Evolutionary conservation across 257 asterid genomes (phyloP).

Genomic region (Nicotiana knightiana): DNA sequence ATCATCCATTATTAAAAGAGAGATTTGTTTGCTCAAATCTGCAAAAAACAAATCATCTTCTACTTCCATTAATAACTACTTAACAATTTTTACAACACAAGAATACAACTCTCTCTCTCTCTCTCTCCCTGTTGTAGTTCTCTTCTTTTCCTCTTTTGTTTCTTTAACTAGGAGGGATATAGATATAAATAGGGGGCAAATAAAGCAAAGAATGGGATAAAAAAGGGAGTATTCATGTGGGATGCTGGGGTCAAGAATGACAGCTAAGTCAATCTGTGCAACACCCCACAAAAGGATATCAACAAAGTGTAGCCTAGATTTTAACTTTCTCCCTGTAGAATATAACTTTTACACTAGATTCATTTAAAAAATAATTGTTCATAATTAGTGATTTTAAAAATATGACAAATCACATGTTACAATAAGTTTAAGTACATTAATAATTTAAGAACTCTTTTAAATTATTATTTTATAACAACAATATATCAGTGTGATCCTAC

Average conservation of each 20-base stretch:
- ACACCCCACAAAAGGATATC: constrained; percentile 35
- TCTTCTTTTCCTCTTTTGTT: neutral
- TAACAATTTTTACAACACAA: neutral
- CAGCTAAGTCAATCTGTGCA: constrained; percentile 45
- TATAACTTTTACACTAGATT: too few relatives aligned
- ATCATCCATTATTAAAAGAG: constrained; percentile 85
- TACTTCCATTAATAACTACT: constrained; percentile 36
- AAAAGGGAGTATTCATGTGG: constrained; percentile 43
- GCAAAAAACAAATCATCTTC: constrained; percentile 85
- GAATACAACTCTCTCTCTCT: neutral
- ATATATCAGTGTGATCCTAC: too few relatives aligned
- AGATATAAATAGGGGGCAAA: constrained; percentile 24
- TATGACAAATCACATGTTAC: neutral
- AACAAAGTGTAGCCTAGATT: neutral
- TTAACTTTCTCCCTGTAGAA: neutral
- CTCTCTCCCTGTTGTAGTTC: neutral
- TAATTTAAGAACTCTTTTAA: neutral
- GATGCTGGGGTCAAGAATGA: constrained; percentile 44
- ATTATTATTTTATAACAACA: too few relatives aligned
- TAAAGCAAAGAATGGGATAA: constrained; percentile 34
- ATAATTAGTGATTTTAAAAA: neutral
- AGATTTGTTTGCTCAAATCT: constrained; percentile 76
- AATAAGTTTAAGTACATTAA: neutral
- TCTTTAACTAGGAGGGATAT: constrained; percentile 18
- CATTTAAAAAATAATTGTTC: neutral